Conservation (phyloP, 148 eudicot genomes). For the Fagopyrum esculentum region DNA sequence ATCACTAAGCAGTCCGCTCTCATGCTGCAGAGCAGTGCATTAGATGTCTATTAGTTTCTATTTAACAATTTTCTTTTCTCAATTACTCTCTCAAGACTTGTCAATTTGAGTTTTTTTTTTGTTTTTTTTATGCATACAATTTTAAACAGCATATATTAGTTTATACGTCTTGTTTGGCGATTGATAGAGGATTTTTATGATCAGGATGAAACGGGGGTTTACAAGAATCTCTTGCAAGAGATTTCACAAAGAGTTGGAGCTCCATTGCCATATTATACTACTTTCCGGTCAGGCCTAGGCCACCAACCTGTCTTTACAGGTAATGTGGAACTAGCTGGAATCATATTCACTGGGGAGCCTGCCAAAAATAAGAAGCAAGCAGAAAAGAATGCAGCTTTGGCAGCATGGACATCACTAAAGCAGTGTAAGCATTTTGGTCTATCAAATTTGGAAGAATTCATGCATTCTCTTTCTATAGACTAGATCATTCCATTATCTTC, state of each 20-base stretch:
- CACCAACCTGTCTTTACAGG: conserved; percentile 73
- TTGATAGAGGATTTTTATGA: conserved; percentile 9
- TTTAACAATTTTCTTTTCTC: background rate
- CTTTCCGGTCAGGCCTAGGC: conserved; percentile 64
- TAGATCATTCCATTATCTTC: background rate
- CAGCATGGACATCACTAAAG: conserved; percentile 71
- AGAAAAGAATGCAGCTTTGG: conserved; percentile 75
- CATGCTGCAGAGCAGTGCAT: background rate
- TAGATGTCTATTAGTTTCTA: background rate
- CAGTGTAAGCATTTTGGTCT: conserved; percentile 35
- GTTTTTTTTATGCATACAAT: background rate
- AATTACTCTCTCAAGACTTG: background rate
- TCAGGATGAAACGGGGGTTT: conserved; percentile 79
- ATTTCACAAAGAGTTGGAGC: conserved; percentile 81
- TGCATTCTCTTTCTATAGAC: background rate
- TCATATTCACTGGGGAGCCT: conserved; percentile 58
- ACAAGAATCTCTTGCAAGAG: conserved; percentile 71
- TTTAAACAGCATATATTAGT: background rate
- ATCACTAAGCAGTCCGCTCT: background rate
- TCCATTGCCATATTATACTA: conserved; percentile 59
- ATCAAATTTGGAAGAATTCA: background rate
- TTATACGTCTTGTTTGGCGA: background rate
- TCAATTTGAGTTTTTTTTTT: background rate
- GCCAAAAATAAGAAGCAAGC: conserved; percentile 85
- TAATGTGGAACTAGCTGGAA: conserved; percentile 62